Evolutionary conservation across 208 protist species (phyloP), one percentile per base, ranked within the genome.

Genomic region (Porcisia hertigi): DNA sequence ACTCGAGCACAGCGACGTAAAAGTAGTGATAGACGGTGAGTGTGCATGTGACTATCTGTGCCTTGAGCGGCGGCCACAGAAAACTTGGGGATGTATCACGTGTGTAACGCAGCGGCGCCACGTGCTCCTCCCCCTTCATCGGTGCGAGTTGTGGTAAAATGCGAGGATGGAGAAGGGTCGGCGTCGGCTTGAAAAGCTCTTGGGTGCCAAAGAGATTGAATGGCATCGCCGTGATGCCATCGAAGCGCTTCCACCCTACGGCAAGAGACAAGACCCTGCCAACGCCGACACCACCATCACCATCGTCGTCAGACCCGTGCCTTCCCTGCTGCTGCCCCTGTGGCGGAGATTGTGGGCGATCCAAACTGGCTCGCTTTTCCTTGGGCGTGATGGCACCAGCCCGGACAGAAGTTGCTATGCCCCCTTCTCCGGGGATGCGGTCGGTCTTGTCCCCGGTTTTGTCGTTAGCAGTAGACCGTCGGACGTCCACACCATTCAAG

Each of bases 131-230:
- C 20, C 60, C 25, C 25, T 54, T 72, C 39, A 60, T 66, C 1
- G 70, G 71, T 23, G 74, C 49, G 59, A 81, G 66, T 5, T 75
- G 77, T 41, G 63, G 71, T 36, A 71, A 41, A 1, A 65, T 25
- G 60, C 73, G 36, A 47, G 25, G 41, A 59, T 78, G 57, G 14
- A 82, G 55, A 8, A 53, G 57, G 11, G 69, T 58, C 39, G 72
- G 71, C 14, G 77, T 81, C 0, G 81, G 82, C 30, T 75, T 47
- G 69, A 83, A 83, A 4, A 75, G 75, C 55, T 79, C 76, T 3
- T 80, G 58, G 16, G 72, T 73, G 25, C 75, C 85, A 41, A 86
- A 88, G n/a, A 88, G 73, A 45, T 45, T 71, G 58, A 86, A 80
- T 0, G 73, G 79, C 12, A 80, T 88, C 25, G 77, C 67, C 59